A percentile compares a stretch with the other conserved stretches of the same genome.
These are phyloP conservation scores for Hericium alpestre DNA, from an alignment of 768 basidiomycete species.

Conservation along the genomic window DNA sequence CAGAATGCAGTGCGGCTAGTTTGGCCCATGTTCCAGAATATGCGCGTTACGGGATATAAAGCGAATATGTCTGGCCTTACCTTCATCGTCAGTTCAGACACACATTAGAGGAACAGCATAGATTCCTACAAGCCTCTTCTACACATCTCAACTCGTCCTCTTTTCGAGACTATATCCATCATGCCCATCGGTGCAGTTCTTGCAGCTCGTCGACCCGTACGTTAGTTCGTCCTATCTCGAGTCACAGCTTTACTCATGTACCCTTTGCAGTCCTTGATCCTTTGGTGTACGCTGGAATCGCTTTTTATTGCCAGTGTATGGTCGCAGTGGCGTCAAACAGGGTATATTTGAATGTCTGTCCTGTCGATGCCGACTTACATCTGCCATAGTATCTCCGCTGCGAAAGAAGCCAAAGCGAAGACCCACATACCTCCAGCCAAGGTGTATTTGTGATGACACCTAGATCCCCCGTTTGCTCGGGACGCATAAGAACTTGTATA, in stretches of 20 bases:
- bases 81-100: no score
- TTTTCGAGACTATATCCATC: background rate
- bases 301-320: conserved; percentile 16
- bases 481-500: no score
- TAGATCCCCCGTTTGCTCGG: background rate
- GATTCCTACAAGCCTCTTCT: no score
- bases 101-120: no score
- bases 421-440: conserved; percentile 5
- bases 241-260: background rate
- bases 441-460: background rate
- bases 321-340: conserved; percentile 15
- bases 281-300: conserved; percentile 17
- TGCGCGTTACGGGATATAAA: no score
- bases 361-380: background rate
- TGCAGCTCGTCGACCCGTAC: conserved; percentile 15
- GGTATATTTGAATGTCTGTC: conserved; percentile 7
- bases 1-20: no score
- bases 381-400: background rate
- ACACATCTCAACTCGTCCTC: no score
- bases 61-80: no score
- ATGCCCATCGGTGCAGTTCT: conserved; percentile 1
- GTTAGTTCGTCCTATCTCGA: background rate
- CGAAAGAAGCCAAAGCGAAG: background rate
- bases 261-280: conserved; percentile 13
- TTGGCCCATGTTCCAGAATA: no score